These are phyloP conservation scores for Hermanozyma aechmeae DNA, from an alignment of 805 yeast genomes.

Conservation along the genomic window DNA sequence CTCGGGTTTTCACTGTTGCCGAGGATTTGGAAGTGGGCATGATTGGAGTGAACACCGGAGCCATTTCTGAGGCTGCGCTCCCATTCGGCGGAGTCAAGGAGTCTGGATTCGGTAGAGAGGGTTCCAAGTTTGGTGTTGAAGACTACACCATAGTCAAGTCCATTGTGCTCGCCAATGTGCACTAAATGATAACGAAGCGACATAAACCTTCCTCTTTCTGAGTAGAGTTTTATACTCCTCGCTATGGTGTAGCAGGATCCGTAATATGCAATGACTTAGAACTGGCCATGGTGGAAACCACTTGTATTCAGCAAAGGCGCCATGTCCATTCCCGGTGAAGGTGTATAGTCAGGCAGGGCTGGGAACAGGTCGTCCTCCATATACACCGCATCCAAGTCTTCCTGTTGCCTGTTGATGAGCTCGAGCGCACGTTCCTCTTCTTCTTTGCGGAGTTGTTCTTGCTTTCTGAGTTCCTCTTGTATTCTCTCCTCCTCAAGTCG, in stretches of 20 bases:
- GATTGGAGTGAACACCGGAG: slow-evolving; percentile 76
- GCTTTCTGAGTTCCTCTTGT: no score
- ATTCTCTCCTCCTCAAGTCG: no score
- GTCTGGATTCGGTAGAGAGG: slow-evolving; percentile 78
- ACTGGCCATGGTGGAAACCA: neutral
- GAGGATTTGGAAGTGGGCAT: slow-evolving; percentile 69
- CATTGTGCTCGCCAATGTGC: slow-evolving; percentile 38
- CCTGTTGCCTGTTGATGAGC: slow-evolving; percentile 1
- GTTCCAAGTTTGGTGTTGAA: slow-evolving; percentile 65
- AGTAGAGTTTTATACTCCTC: no score
- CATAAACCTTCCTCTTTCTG: no score
- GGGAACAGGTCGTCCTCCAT: neutral
- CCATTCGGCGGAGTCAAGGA: slow-evolving; percentile 75
- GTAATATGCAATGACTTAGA: neutral
- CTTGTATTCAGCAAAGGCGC: neutral
- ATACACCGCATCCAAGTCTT: slow-evolving; percentile 1
- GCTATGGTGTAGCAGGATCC: no score
- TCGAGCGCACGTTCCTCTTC: slow-evolving; percentile 2
- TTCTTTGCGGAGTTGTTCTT: slow-evolving; percentile 6
- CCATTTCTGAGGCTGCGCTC: slow-evolving; percentile 56
- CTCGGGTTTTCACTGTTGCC: slow-evolving; percentile 49
- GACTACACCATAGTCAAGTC: slow-evolving; percentile 64
- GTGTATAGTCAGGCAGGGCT: no score
- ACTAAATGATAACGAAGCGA: no score
- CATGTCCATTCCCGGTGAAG: neutral